These are phyloP conservation scores for Coffea eugenioides DNA, from an alignment of 257 asterid species.

Conservation along the genomic window DNA sequence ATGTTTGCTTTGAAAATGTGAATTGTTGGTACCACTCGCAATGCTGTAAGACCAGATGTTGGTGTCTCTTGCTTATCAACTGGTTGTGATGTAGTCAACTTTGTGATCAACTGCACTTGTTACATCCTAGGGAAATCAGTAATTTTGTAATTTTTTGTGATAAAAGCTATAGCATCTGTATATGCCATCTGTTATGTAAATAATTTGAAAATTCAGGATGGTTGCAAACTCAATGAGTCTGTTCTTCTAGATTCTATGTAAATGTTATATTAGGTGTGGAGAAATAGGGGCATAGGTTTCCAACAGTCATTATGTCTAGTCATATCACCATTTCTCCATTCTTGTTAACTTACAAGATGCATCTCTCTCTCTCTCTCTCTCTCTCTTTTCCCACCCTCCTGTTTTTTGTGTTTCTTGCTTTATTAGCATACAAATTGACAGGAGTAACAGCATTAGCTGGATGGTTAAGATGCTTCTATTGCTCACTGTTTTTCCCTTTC, in stretches of 20 bases:
- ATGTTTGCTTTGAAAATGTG: too few relatives aligned
- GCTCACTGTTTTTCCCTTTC: background rate
- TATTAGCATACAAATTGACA: background rate
- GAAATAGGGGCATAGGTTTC: background rate
- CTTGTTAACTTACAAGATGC: background rate
- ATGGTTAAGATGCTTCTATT: background rate
- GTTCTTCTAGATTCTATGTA: background rate
- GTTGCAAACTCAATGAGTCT: background rate
- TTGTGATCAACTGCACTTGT: background rate
- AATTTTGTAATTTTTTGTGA: background rate
- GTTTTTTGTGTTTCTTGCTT: background rate
- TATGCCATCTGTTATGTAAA: background rate
- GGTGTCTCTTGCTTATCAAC: background rate
- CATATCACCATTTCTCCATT: background rate
- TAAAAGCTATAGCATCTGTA: background rate
- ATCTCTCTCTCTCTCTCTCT: background rate
- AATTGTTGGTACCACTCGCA: too few relatives aligned
- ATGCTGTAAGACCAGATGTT: background rate
- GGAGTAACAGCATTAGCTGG: background rate
- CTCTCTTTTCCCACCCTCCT: background rate
- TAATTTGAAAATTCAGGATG: background rate
- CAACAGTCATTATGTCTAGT: background rate
- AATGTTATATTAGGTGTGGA: background rate
- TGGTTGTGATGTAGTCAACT: background rate
- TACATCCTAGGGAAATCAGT: background rate